Percentiles rank a stretch among this genome's conserved stretches.
Conservation (phyloP, 1,139 yeast species). For the Sporopachydermia cereana region DNA sequence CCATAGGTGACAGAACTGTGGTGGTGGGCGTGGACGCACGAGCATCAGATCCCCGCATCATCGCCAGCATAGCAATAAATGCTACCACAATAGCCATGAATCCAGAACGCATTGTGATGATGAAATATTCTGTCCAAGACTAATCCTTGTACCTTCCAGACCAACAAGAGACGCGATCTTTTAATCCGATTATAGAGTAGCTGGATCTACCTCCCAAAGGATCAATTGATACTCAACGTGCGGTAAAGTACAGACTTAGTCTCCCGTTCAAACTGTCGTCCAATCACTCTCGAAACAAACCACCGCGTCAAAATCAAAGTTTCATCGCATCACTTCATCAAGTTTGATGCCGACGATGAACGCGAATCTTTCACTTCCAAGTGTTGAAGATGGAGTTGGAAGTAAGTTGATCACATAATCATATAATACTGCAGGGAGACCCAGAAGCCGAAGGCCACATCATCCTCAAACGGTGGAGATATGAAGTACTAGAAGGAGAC, state of each 20-base stretch:
- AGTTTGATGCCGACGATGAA: background rate
- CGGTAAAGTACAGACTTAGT: background rate
- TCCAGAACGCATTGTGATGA: background rate
- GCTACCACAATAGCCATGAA: background rate
- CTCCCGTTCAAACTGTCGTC: background rate
- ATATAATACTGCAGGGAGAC: too few species aligned
- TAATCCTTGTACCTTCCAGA: background rate
- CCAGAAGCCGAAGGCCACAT: background rate
- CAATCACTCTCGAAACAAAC: background rate
- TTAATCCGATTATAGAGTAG: too few species aligned
- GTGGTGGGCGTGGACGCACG: background rate
- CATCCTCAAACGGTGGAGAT: background rate
- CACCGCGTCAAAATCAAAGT: background rate
- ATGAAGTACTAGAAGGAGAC: background rate
- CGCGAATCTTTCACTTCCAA: background rate
- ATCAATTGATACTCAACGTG: too few species aligned
- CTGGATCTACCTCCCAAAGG: too few species aligned
- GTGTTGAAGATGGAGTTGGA: background rate
- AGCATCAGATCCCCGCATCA: background rate
- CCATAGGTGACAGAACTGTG: constrained; percentile 5
- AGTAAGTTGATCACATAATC: background rate
- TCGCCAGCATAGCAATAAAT: background rate
- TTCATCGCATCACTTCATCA: background rate
- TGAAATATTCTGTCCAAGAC: background rate
- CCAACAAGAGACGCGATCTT: background rate